These are phyloP conservation scores for Pilatotrama ljubarskyi DNA, from an alignment of 768 basidiomycete species.

Conservation along the genomic window DNA sequence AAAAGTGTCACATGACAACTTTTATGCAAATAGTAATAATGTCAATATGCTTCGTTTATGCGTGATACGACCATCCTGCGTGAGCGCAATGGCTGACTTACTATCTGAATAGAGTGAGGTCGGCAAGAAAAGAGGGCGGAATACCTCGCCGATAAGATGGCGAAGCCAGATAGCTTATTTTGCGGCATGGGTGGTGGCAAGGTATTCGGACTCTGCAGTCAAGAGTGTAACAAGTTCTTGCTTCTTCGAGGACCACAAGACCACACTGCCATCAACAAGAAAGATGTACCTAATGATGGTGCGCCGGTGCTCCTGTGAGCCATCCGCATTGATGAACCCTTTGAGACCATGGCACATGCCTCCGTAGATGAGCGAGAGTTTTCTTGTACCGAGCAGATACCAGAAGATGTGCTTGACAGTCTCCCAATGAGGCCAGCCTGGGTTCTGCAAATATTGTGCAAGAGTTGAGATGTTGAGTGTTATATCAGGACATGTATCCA, in stretches of 20 bases:
- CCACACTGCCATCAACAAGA: conserved; percentile 31
- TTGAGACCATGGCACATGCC: conserved; percentile 23
- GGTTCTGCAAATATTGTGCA: too few relatives aligned
- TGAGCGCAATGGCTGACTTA: conserved; percentile 29
- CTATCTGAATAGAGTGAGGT: conserved; percentile 8
- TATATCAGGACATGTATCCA: conserved; percentile 34
- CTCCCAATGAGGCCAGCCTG: not conserved
- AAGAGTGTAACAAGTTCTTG: conserved; percentile 40
- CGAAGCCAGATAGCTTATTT: conserved; percentile 42
- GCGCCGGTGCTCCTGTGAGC: conserved; percentile 23
- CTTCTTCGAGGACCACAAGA: conserved; percentile 38
- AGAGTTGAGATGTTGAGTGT: conserved; percentile 28
- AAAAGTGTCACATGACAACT: too few relatives aligned
- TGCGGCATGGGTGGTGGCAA: conserved; percentile 36
- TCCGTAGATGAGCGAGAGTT: not conserved
- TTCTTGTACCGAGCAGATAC: not conserved
- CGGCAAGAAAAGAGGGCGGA: conserved; percentile 14
- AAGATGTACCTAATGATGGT: conserved; percentile 41
- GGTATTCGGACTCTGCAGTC: conserved; percentile 38
- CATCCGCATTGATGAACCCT: not conserved
- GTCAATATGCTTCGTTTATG: conserved; percentile 40
- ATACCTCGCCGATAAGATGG: conserved; percentile 6
- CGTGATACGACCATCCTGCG: conserved; percentile 30
- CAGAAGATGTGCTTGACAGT: not conserved
- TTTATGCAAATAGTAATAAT: too few relatives aligned